A percentile compares a stretch with the other conserved stretches of the same genome.
phyloP scores from a whole-genome alignment of 129 eudicot species.

The Pseudognaphalium luteoalbum region DNA sequence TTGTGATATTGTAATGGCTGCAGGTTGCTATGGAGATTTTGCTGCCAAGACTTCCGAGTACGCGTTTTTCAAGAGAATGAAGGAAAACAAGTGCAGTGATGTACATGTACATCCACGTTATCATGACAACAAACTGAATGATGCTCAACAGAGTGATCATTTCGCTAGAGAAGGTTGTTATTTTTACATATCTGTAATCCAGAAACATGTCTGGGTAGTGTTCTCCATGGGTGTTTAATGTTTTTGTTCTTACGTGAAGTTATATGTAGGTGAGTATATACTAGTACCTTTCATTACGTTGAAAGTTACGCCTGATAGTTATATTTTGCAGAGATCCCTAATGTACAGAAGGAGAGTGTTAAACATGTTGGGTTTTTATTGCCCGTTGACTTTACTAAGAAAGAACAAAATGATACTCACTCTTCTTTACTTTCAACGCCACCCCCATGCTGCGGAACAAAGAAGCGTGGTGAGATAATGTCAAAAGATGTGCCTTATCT shows the following conservation, averaged over 20 bases:
- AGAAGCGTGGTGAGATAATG: constrained; percentile 38
- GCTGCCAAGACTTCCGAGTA: constrained; percentile 75
- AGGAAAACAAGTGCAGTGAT: constrained; percentile 29
- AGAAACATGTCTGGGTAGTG: neutral
- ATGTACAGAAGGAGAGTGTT: constrained; percentile 22
- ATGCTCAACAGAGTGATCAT: constrained; percentile 21
- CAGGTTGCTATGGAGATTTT: constrained; percentile 42
- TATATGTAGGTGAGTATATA: neutral
- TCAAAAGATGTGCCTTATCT: neutral
- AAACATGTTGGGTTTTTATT: constrained; percentile 32
- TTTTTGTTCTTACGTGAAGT: neutral
- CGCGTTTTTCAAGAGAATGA: constrained; percentile 67
- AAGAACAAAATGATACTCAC: constrained; percentile 26
- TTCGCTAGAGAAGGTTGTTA: constrained; percentile 31
- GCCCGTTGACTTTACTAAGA: constrained; percentile 26
- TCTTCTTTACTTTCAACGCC: constrained; percentile 40
- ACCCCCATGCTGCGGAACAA: constrained; percentile 30
- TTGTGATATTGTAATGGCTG: constrained; percentile 14
- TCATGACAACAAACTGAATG: constrained; percentile 30
- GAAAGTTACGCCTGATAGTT: constrained; percentile 6
- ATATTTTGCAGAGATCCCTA: constrained; percentile 39
- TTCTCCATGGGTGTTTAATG: neutral
- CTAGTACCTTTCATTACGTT: neutral
- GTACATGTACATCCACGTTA: constrained; percentile 16
- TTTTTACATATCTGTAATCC: constrained; percentile 1